Base-by-base conservation (phyloP, 257 asterid genomes). In the Nemophila menziesii region DNA sequence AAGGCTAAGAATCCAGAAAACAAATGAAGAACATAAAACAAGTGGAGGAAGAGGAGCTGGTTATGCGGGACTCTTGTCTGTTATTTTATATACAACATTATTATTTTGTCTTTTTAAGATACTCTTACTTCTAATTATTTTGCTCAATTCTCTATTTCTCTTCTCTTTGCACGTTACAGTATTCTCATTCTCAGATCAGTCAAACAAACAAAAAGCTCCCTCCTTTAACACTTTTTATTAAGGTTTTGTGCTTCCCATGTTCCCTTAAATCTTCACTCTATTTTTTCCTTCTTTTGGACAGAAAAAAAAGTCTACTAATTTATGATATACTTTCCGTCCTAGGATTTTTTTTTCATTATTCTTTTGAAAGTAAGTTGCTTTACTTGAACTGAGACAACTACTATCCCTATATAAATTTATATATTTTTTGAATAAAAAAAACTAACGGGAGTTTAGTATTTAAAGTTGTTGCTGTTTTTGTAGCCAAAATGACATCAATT, bases 1-100 rank as follows among this genome's bases (percentile, higher is more conserved):
- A n/a, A 14, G 52, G 16, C 29, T 22, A 15, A 33, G 20, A 11
- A 9, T n/a, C 11, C 33, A 46, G 20, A 43, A 33, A 19, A 6
- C 17, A 20, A 13, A 17, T 18, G 17, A 16, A 33, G 16, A 5
- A 26, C 33, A 26, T 10, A 26, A 8, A 19, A 22, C 22, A n/a
- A 39, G 37, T 52, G 61, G 22, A 23, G 33, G 20, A 51, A 46
- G n/a, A n/a, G n/a, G n/a, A 34, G 36, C 42, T 54, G 34, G 48
- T 53, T 44, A 27, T 20, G 4, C 29, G 48, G 43, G 15, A 27
- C 46, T 16, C 12, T 46, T 61, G 73, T 66, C 69, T 61, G 65
- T 65, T 40, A 17, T 48, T 5, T 10, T 23, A 58, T 42, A 55
- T 46, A 54, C 73, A 61, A 11, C n/a, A n/a, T n/a, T n/a, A n/a